phyloP scores from a whole-genome alignment of 768 basidiomycete species.

The Gloeopeniophorella convolvens region DNA sequence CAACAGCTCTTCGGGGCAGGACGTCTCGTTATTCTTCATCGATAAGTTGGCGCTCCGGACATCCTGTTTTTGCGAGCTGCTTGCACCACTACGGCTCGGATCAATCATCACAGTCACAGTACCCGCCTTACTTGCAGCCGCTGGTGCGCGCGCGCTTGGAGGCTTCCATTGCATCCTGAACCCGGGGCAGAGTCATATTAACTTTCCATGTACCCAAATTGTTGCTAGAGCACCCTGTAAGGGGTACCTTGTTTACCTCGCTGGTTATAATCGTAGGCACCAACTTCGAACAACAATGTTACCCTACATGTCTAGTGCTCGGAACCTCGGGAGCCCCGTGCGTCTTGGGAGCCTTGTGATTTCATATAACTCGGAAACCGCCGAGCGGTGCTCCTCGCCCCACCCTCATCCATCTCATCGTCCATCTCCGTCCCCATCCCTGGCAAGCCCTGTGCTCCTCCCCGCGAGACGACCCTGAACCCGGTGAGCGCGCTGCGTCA shows the following conservation, averaged over 20 bases:
- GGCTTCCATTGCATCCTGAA: slow-evolving; percentile 16
- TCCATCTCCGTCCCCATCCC: not conserved
- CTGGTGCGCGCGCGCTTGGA: slow-evolving; percentile 20
- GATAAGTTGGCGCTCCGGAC: not conserved
- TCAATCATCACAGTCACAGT: not conserved
- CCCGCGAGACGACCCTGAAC: not conserved
- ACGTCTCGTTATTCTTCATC: slow-evolving; percentile 4
- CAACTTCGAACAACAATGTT: slow-evolving; percentile 19
- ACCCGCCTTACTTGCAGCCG: slow-evolving; percentile 7
- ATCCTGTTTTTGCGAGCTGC: too few relatives aligned
- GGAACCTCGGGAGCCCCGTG: slow-evolving; percentile 5
- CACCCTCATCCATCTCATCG: not conserved
- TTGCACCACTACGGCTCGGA: not conserved
- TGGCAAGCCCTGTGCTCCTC: not conserved
- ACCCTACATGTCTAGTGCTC: slow-evolving; percentile 18
- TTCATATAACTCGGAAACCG: not conserved
- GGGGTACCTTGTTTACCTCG: not conserved
- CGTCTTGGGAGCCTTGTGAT: not conserved
- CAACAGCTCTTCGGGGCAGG: not conserved
- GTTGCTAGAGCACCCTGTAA: not conserved
- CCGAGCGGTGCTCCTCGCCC: not conserved
- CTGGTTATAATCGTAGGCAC: not conserved
- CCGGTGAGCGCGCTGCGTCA: not conserved
- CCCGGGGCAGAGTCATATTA: slow-evolving; percentile 3
- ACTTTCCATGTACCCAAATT: slow-evolving; percentile 8